phyloP scores from a whole-genome alignment of 371 early-diverging fungal genomes.

The Nematocida minor region DNA sequence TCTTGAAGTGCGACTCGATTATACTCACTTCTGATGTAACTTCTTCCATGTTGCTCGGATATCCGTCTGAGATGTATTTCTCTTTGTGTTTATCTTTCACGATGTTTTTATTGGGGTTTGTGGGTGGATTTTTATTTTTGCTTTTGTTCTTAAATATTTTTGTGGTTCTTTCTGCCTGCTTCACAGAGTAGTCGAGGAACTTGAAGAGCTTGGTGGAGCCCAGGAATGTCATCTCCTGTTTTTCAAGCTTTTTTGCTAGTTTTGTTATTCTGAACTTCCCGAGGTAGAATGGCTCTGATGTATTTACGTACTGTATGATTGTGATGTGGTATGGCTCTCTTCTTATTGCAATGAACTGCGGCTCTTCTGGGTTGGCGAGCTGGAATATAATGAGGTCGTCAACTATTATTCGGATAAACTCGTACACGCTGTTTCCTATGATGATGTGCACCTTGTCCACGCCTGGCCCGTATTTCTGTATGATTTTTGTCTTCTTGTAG shows the following conservation, averaged over 20 bases:
- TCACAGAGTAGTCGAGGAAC: conserved; percentile 42
- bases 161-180: conserved; percentile 31
- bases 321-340: conserved; percentile 33
- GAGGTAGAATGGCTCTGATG: conserved; percentile 17
- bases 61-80: conserved; percentile 45
- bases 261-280: conserved; percentile 49
- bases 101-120: too few relatives aligned
- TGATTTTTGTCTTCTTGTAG: conserved; percentile 36
- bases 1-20: conserved; percentile 34
- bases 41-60: background rate
- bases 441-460: conserved; percentile 42
- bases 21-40: conserved; percentile 38
- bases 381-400: conserved; percentile 56
- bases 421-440: conserved; percentile 27
- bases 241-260: conserved; percentile 50
- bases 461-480: conserved; percentile 9
- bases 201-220: conserved; percentile 54
- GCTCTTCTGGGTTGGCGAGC: conserved; percentile 50
- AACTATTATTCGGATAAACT: conserved; percentile 55
- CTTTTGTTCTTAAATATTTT: conserved; percentile 15
- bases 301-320: conserved; percentile 47
- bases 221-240: conserved; percentile 38
- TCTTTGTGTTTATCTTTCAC: conserved; percentile 1
- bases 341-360: conserved; percentile 59
- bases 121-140: background rate